These are phyloP conservation scores for Chalaropsis ovoidea DNA, from an alignment of 2,329 filamentous ascomycete genomes.

Conservation along the genomic window DNA sequence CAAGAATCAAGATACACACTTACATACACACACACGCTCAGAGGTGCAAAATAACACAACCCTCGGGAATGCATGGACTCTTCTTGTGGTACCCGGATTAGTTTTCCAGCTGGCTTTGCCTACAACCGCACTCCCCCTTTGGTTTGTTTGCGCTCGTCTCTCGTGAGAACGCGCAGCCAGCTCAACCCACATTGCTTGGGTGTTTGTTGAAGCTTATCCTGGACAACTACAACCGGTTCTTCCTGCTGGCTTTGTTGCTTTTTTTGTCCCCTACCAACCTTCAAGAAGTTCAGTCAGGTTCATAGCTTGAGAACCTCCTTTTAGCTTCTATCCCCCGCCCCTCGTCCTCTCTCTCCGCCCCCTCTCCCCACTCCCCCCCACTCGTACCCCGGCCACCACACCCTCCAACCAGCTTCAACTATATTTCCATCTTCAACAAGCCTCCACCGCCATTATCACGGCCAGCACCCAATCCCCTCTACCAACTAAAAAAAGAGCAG, in stretches of 20 bases:
- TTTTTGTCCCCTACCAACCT: background rate
- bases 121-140: background rate
- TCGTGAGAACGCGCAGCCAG: background rate
- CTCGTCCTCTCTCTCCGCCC: background rate
- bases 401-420: conserved; percentile 4
- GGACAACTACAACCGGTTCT: background rate
- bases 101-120: background rate
- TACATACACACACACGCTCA: too few relatives aligned
- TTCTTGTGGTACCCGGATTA: conserved; percentile 6
- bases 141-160: background rate
- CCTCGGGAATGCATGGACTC: background rate
- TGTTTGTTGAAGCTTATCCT: conserved; percentile 1
- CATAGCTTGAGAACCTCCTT: conserved; percentile 10
- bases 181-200: background rate
- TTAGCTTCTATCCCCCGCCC: conserved; percentile 3
- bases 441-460: conserved; percentile 6
- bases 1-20: too few relatives aligned
- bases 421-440: conserved; percentile 6
- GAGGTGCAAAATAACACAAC: background rate
- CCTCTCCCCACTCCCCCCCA: too few relatives aligned
- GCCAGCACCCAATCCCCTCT: background rate
- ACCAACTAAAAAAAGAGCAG: conserved; percentile 2
- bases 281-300: conserved; percentile 1
- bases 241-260: conserved; percentile 7
- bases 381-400: background rate